phyloP scores from a whole-genome alignment of 306 rosid species.

The Hylodesmum podocarpum region DNA sequence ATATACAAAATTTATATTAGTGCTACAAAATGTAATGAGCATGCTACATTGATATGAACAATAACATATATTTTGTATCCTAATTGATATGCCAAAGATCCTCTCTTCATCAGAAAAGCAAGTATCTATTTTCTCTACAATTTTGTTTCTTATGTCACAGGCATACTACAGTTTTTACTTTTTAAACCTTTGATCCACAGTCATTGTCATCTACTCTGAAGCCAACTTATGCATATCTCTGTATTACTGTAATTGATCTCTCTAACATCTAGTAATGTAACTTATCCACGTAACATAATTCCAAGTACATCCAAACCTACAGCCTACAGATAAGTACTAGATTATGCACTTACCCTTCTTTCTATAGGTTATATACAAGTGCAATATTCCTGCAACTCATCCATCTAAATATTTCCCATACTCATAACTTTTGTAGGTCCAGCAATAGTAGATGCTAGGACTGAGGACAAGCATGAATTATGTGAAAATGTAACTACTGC shows the following conservation, averaged over 20 bases:
- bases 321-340: neutral
- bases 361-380: neutral
- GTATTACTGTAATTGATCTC: neutral
- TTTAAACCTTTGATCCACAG: neutral
- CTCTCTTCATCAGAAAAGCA: neutral
- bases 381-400: neutral
- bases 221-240: neutral
- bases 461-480: neutral
- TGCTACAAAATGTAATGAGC: slow-evolving; percentile 21
- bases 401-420: neutral
- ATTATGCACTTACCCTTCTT: neutral
- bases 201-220: neutral
- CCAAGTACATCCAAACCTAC: neutral
- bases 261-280: neutral
- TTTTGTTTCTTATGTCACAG: neutral
- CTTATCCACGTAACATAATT: neutral
- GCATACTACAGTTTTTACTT: neutral
- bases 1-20: slow-evolving; percentile 6
- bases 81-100: neutral
- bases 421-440: neutral
- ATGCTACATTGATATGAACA: neutral
- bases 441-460: neutral
- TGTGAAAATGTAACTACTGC: neutral
- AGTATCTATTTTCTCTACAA: neutral
- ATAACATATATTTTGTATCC: neutral